Evolutionary conservation across 1,139 yeast species (phyloP).

Genomic region (Candida freyschussii): DNA sequence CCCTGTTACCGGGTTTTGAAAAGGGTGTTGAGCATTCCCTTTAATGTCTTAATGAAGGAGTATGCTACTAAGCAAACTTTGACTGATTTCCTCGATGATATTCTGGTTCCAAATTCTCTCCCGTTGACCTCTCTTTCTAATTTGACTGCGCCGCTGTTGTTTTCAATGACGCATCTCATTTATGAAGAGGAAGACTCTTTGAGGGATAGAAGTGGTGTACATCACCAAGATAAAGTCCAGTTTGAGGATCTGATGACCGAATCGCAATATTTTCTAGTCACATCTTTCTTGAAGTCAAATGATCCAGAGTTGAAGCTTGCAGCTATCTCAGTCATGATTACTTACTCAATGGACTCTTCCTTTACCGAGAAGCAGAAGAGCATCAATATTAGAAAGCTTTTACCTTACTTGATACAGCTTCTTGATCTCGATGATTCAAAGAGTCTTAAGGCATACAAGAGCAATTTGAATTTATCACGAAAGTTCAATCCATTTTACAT

Average conservation of each 20-base stretch:
- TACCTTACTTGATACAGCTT: slow-evolving; percentile 28
- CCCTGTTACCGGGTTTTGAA: slow-evolving; percentile 26
- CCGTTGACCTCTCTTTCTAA: slow-evolving; percentile 21
- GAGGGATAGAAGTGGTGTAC: slow-evolving; percentile 2
- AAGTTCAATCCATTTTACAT: slow-evolving; percentile 28
- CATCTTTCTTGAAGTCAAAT: slow-evolving; percentile 27
- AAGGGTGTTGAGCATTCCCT: slow-evolving; percentile 18
- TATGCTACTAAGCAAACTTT: slow-evolving; percentile 17
- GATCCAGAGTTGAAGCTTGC: slow-evolving; percentile 28
- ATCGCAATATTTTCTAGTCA: slow-evolving; percentile 27
- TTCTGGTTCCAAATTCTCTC: slow-evolving; percentile 25
- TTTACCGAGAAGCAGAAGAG: slow-evolving; percentile 13
- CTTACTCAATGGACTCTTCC: slow-evolving; percentile 25
- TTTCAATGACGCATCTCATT: slow-evolving; percentile 29
- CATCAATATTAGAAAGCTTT: slow-evolving; percentile 25
- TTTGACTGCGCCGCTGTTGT: slow-evolving; percentile 28
- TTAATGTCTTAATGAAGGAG: slow-evolving; percentile 13
- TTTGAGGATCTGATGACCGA: slow-evolving; percentile 43
- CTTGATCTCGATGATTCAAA: slow-evolving; percentile 21
- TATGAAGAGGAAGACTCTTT: slow-evolving; percentile 13
- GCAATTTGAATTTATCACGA: slow-evolving; percentile 21
- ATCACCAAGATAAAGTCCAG: slow-evolving; percentile 18
- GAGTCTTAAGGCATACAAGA: slow-evolving; percentile 14
- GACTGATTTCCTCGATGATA: slow-evolving; percentile 18
- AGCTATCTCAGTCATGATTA: slow-evolving; percentile 26